These are phyloP conservation scores for Globisporangium orthogonon DNA, from an alignment of 352 stramenopile species.

Conservation along the genomic window DNA sequence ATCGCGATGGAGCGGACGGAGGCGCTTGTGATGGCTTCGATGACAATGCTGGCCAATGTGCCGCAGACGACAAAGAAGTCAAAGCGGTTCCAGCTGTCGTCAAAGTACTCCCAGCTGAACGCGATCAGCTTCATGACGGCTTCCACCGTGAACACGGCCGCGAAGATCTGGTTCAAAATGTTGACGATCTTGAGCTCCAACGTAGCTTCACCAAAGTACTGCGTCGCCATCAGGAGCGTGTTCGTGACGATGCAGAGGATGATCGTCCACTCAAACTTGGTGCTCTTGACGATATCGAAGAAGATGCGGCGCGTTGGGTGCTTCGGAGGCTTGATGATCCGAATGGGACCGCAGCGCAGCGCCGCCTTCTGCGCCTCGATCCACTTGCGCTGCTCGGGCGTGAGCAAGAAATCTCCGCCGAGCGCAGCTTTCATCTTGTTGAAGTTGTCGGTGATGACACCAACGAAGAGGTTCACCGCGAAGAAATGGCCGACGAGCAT, in stretches of 20 bases:
- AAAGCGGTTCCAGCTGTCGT: conserved; percentile 86
- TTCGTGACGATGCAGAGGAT: conserved; percentile 89
- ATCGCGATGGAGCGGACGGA: conserved; percentile 75
- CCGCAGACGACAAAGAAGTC: conserved; percentile 81
- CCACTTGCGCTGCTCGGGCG: conserved; percentile 89
- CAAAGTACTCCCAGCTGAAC: conserved; percentile 77
- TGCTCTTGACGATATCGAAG: conserved; percentile 62
- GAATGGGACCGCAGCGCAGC: conserved; percentile 56
- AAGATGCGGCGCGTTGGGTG: conserved; percentile 38
- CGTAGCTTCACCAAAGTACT: conserved; percentile 80
- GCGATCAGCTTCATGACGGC: conserved; percentile 83
- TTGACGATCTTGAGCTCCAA: conserved; percentile 48
- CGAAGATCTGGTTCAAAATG: conserved; percentile 84
- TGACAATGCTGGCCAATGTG: conserved; percentile 52
- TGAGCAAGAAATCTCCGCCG: conserved; percentile 76
- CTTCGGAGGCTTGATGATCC: conserved; percentile 44
- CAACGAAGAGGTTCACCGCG: conserved; percentile 92
- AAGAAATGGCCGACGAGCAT: conserved; percentile 93
- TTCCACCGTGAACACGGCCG: conserved; percentile 85
- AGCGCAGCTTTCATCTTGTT: conserved; percentile 85
- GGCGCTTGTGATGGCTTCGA: conserved; percentile 45
- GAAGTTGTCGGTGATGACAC: conserved; percentile 94
- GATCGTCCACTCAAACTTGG: conserved; percentile 85
- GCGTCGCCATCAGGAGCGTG: conserved; percentile 82
- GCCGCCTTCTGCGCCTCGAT: conserved; percentile 72